Evolutionary conservation across 2,329 filamentous ascomycete genomes (phyloP).

Genomic region (Fusarium oxysporum): DNA sequence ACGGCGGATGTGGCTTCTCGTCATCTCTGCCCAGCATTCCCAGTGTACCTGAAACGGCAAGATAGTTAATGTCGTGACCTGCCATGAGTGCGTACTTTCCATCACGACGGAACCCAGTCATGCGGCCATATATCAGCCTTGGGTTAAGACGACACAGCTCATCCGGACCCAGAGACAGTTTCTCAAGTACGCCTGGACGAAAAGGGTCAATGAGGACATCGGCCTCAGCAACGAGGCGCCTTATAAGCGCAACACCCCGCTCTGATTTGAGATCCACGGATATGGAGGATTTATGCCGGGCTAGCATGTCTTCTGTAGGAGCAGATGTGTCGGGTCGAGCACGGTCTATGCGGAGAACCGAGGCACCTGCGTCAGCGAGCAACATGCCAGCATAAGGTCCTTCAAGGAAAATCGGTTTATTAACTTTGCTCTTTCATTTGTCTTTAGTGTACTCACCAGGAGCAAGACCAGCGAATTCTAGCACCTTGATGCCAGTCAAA

Average conservation of each 20-base stretch:
- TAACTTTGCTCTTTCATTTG: no score
- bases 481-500: constrained; percentile 65
- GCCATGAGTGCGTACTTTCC: constrained; percentile 90
- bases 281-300: constrained; percentile 84
- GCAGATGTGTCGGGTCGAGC: constrained; percentile 58
- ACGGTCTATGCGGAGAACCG: constrained; percentile 87
- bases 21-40: constrained; percentile 77
- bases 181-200: constrained; percentile 90
- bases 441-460: constrained; percentile 60
- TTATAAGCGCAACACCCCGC: constrained; percentile 73
- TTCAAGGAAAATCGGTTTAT: constrained; percentile 48
- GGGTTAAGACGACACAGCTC: constrained; percentile 76
- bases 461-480: constrained; percentile 71
- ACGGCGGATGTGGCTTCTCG: constrained; percentile 80
- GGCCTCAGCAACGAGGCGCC: constrained; percentile 73
- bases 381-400: constrained; percentile 90
- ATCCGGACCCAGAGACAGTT: constrained; percentile 79
- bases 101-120: constrained; percentile 91
- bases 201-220: constrained; percentile 95
- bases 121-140: constrained; percentile 81
- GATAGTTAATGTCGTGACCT: constrained; percentile 96
- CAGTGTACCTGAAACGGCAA: constrained; percentile 86
- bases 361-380: constrained; percentile 89
- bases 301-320: constrained; percentile 77
- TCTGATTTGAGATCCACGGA: constrained; percentile 80